These are phyloP conservation scores for Saccharomycopsis schoenii DNA, from an alignment of 805 yeast species.

Conservation along the genomic window DNA sequence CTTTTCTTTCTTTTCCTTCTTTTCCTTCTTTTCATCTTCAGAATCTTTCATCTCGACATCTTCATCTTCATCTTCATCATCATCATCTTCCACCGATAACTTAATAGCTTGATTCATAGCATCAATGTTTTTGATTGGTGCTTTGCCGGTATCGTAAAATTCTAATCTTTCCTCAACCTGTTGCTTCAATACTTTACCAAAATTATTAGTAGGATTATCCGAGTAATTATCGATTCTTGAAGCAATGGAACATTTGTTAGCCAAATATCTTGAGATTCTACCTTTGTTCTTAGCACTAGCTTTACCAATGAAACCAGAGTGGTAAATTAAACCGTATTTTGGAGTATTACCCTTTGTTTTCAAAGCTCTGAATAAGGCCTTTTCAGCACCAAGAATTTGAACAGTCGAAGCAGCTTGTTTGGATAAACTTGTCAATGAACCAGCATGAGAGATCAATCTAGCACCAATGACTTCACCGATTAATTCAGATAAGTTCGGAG, in stretches of 20 bases:
- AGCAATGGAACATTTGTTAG: constrained; percentile 98
- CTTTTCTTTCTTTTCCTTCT: constrained; percentile 36
- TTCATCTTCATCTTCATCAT: constrained; percentile 24
- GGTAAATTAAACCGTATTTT: constrained; percentile 90
- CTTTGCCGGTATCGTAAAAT: constrained; percentile 92
- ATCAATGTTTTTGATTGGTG: constrained; percentile 92
- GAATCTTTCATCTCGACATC: constrained; percentile 23
- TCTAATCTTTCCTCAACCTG: constrained; percentile 97
- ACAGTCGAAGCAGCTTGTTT: constrained; percentile 99
- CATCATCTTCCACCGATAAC: constrained; percentile 32
- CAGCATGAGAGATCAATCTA: constrained; percentile 95
- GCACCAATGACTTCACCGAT: constrained; percentile 99
- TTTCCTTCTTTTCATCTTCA: constrained; percentile 28
- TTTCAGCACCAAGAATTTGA: constrained; percentile 95
- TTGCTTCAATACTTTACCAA: constrained; percentile 84
- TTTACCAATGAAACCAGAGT: constrained; percentile 87
- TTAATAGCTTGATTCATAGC: constrained; percentile 90
- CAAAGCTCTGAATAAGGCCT: constrained; percentile 91
- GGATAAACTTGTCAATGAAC: constrained; percentile 90
- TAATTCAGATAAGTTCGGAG: constrained; percentile 92
- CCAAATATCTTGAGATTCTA: constrained; percentile 95
- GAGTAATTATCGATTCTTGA: constrained; percentile 97
- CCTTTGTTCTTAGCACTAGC: constrained; percentile 97
- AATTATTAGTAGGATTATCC: constrained; percentile 83
- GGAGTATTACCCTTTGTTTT: constrained; percentile 97